These are phyloP conservation scores for Ustanciosporium gigantosporum DNA, from an alignment of 1,284 basidiomycete genomes.

Conservation along the genomic window DNA sequence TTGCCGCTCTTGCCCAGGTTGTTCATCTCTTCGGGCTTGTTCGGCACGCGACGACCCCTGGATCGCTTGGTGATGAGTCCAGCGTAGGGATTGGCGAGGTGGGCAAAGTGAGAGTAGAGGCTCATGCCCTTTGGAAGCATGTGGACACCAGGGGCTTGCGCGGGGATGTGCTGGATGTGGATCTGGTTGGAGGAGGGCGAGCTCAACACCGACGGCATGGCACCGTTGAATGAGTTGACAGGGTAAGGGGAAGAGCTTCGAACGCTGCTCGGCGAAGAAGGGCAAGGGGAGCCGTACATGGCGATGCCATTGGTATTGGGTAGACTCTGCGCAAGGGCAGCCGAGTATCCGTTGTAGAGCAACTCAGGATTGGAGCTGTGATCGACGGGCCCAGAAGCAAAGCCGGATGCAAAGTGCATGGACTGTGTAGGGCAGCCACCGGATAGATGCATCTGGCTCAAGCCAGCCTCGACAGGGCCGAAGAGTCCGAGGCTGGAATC, in stretches of 20 bases:
- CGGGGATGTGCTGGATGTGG: constrained; percentile 30
- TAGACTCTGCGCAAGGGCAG: constrained; percentile 36
- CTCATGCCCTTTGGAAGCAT: constrained; percentile 40
- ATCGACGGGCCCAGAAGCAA: too few species aligned
- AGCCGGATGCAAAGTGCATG: not conserved
- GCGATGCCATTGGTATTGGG: constrained; percentile 18
- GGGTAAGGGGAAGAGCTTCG: constrained; percentile 35
- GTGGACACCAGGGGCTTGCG: constrained; percentile 12
- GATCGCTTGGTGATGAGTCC: constrained; percentile 57
- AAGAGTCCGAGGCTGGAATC: constrained; percentile 32
- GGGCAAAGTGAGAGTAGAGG: constrained; percentile 30
- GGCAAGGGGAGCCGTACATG: constrained; percentile 30
- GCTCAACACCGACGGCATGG: constrained; percentile 19
- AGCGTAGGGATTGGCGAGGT: constrained; percentile 38
- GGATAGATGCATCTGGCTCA: not conserved
- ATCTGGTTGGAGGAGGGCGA: constrained; percentile 27
- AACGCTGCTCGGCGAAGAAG: constrained; percentile 32
- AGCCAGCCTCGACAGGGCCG: not conserved
- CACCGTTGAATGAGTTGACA: constrained; percentile 3
- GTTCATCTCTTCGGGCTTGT: constrained; percentile 55
- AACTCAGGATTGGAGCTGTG: too few species aligned
- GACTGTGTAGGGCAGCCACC: not conserved
- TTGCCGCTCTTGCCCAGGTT: constrained; percentile 57
- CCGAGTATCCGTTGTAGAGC: constrained; percentile 11
- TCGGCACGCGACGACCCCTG: constrained; percentile 53